Conservation (phyloP, 176 grass and related monocot genomes). For the Rhynchospora pubera region DNA sequence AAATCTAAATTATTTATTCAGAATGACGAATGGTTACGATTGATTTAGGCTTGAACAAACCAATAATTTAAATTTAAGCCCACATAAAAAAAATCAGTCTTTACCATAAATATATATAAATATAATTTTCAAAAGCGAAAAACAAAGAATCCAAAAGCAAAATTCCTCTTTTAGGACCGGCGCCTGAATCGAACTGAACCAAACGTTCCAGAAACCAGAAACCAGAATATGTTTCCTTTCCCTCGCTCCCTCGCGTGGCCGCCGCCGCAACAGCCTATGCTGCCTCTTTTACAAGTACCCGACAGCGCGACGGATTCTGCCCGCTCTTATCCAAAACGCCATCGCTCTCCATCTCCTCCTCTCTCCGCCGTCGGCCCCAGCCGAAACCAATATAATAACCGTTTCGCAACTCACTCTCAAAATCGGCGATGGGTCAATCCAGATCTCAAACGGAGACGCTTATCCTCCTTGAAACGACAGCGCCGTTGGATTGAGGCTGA, state of each 20-base stretch:
- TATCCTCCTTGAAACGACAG: conserved; percentile 6
- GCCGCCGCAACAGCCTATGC: conserved; percentile 17
- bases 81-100: too few relatives aligned
- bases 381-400: not conserved
- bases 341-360: conserved; percentile 20
- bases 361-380: not conserved
- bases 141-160: too few relatives aligned
- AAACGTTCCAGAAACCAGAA: too few relatives aligned
- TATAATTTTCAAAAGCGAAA: too few relatives aligned
- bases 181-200: not conserved
- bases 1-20: too few relatives aligned
- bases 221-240: not conserved
- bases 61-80: too few relatives aligned
- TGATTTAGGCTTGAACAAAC: too few relatives aligned
- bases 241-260: conserved; percentile 15
- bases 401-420: not conserved
- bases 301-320: not conserved
- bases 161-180: not conserved
- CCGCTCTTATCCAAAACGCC: conserved; percentile 24
- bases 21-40: too few relatives aligned
- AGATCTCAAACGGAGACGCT: conserved; percentile 7
- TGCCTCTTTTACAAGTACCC: conserved; percentile 25
- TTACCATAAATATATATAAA: too few relatives aligned
- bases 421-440: conserved; percentile 25
- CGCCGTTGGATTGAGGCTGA: conserved; percentile 41